Base-by-base conservation (phyloP, 208 protist species). In the Jaenimonas drosophilae region DNA sequence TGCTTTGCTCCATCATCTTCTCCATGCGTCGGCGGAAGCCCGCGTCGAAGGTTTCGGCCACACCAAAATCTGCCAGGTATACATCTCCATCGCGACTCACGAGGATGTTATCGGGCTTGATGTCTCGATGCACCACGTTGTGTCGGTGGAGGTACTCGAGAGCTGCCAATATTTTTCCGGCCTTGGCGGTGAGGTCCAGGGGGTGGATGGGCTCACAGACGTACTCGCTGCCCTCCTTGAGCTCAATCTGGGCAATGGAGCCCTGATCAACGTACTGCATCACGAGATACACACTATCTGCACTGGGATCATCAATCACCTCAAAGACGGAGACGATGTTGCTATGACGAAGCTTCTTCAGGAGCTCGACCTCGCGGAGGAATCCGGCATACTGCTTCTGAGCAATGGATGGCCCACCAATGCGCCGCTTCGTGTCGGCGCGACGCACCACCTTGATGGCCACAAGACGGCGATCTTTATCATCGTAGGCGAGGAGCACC, bases 311-410 rank as follows among this genome's bases (percentile, higher is more conserved):
- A 51, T 98, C 91, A 50, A 98, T 97, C 16, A 97, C 93, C 57
- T 98, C 95, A 49, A 86, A 94, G 9, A 98, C 52, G 25, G 70
- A 59, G 4, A 98, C 92, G 41, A 98, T 88, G 67, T 98, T 97
- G 17, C 75, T 77, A 59, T 98, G 96, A 23, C 86, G 46, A 19
- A 98, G 58, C 39, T 95, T 94, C 66, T 97, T 97, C 85, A 98
- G 89, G 39, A 98, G 91, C 1, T 88, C 75, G 48, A 98, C 87
- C 51, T 98, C 95, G 11, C 73, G 71, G 52, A 78, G 45, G 31
- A 91, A 55, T 23, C 70, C 69, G 50, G 48, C 40, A 11, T 59
- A 49, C 28, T 58, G 59, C 55, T 50, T 56, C 37, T 68, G 60
- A 14, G 60, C 63, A 21, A 41, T 28, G 1, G 59, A 68, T 19